A percentile compares a stretch with the other conserved stretches of the same genome.
Evolutionary conservation across 164 flowering plant species (phyloP).

Genomic region (Vitis rotundifolia): DNA sequence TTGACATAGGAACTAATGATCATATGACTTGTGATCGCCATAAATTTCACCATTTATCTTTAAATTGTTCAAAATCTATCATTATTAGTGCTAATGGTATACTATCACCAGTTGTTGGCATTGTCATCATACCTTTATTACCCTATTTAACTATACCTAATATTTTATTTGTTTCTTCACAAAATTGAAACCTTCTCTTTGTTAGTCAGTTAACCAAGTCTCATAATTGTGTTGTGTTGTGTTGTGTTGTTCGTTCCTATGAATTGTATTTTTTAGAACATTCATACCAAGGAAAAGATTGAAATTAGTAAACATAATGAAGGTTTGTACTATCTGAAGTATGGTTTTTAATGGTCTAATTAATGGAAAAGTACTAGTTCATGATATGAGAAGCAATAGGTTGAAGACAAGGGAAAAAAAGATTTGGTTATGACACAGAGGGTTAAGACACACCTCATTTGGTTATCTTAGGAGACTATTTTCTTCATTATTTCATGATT

Average conservation of each 20-base stretch:
- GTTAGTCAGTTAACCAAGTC: conserved; percentile 14
- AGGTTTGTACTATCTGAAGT: conserved; percentile 5
- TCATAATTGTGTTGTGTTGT: conserved; percentile 9
- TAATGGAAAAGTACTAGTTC: background rate
- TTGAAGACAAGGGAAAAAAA: background rate
- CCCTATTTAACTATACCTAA: background rate
- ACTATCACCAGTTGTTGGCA: conserved; percentile 6
- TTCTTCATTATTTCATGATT: conserved; percentile 4
- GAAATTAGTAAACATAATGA: conserved; percentile 6
- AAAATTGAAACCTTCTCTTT: conserved; percentile 7
- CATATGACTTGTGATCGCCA: conserved; percentile 18
- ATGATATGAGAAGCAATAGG: background rate
- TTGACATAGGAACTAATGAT: conserved; percentile 7
- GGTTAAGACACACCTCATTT: conserved; percentile 15
- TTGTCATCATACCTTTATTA: conserved; percentile 3
- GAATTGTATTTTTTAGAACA: background rate
- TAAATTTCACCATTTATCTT: background rate
- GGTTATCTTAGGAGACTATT: conserved; percentile 9
- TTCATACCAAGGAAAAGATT: conserved; percentile 16
- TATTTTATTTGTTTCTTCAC: background rate
- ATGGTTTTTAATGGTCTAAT: background rate
- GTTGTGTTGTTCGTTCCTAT: conserved; percentile 1
- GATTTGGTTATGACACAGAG: conserved; percentile 15
- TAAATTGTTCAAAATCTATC: too few species aligned
- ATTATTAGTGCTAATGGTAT: conserved; percentile 15